These are phyloP conservation scores for Fusarium sp. DNA, from an alignment of 2,329 filamentous ascomycete genomes.

Conservation along the genomic window DNA sequence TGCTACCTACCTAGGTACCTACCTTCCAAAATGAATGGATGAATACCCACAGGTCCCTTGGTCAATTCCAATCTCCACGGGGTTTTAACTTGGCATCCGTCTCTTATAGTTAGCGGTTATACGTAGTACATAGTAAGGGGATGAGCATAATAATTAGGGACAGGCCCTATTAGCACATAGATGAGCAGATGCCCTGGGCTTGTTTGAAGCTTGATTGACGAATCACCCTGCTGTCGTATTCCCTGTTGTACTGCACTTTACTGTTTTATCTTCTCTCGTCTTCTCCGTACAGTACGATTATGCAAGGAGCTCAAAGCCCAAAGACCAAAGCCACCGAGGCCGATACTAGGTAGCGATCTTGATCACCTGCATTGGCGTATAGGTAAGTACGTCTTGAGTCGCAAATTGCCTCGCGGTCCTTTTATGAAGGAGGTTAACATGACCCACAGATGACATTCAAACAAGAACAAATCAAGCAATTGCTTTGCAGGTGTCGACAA, in stretches of 20 bases:
- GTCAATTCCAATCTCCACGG: conserved; percentile 2
- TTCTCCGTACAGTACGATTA: neutral
- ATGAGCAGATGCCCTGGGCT: neutral
- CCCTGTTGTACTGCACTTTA: neutral
- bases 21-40: neutral
- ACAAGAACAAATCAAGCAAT: conserved; percentile 6
- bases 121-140: neutral
- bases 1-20: neutral
- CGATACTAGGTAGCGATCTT: neutral
- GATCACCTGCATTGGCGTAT: conserved; percentile 13
- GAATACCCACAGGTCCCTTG: conserved; percentile 19
- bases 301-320: neutral
- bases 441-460: conserved; percentile 37
- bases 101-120: conserved; percentile 14
- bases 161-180: neutral
- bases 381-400: neutral
- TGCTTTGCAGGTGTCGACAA: conserved; percentile 13
- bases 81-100: conserved; percentile 11
- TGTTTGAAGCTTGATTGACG: neutral
- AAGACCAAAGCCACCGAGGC: neutral
- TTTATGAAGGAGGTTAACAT: conserved; percentile 35
- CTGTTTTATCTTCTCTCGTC: neutral
- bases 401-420: conserved; percentile 34
- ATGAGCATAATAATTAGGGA: neutral
- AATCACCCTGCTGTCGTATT: neutral